Evolutionary conservation across 2,329 filamentous ascomycete species (phyloP), one percentile per base, ranked within the genome.

Genomic region (Colletotrichum sublineola): DNA sequence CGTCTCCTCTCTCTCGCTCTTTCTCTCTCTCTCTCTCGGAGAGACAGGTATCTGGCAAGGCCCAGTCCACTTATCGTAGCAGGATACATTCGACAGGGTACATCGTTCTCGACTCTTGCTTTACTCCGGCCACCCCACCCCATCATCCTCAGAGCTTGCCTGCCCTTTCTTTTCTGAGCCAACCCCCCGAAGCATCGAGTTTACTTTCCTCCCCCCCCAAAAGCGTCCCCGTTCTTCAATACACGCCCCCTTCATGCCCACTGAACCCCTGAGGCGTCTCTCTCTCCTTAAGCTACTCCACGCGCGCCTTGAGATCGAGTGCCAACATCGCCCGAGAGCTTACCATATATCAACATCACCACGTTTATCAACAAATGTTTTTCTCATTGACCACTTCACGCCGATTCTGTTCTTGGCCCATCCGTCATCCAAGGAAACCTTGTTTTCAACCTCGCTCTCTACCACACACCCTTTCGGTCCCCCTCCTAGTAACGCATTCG

Each of bases 231-330:
- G 60, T 69, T 44, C 40, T 69, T 18, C 42, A 69, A 3, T 24
- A 24, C 67, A 69, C 67, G 52, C 52, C 67, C 67, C 36, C 44
- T 64, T 69, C 67, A 65, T 69, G 67, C 53, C 53, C 36, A 65
- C 56, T 56, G 29, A 36, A n/a, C 67, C 67, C 67, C 61, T 69
- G 67, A 65, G 63, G 44, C 29, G 48, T 24, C 44, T 64, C 57
- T 52, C 31, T 53, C 50, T 50, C 58, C 20, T 24, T 46, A 46
- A 42, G 29, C 18, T 53, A 44, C 61, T 65, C 67, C 53, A 58
- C 53, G 33, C 66, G 24, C 50, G 44, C 44, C 44, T 46, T 48
- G 33, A 44, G 42, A 36, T 53, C 24, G 53, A 58, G 18, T 14
- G 61, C 40, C 44, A 38, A 52, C 44, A 36, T 44, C 11, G 18